Base-by-base conservation (phyloP, 805 yeast genomes). In the Saccharomyces kudriavzevii region DNA sequence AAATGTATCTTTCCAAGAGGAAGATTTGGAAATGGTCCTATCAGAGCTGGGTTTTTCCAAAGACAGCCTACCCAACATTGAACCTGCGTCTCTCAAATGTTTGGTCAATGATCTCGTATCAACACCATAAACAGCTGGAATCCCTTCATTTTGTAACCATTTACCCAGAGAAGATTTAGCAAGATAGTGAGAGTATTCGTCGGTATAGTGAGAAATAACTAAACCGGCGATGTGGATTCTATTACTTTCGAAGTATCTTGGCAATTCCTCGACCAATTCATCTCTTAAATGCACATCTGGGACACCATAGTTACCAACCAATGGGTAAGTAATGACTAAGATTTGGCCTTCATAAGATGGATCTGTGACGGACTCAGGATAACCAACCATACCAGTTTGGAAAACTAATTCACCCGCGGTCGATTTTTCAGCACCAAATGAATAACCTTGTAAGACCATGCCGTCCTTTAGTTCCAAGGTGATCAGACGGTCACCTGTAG, bases 301-400 rank as follows among this genome's bases (percentile, higher is more conserved):
- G 53, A 94, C 99, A 83, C 99, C 99, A 73, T 94, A 94, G 78
- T 94, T 94, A 70, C 99, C 99, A 50, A 94, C 96, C 64, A 94
- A 78, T 27, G 99, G 99, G 72, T 84, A 94, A 52, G 99, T 94
- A 73, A 94, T 87, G 59, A 94, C 97, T 70, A 94, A 77, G 67
- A 94, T 92, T 75, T 94, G 99, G 59, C 99, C 99, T 69, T 88
- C 91, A 74, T 94, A 94, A 47, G 98, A 94, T 56, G 99, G 99
- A 74, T 94, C 99, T 45, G 99, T 90, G 72, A 94, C 82, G 51
- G 97, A 84, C 74, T 94, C 99, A 45, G 98, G 99, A 72, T 94
- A 94, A 58, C 99, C 99, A 63, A 94, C 98, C 97, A 94, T 91
- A 77, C 99, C 98, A 58, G 99, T 94, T 75, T 95, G 98, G 83